Conservation (phyloP, 169 alveolate species). For the Plasmodium adleri region DNA sequence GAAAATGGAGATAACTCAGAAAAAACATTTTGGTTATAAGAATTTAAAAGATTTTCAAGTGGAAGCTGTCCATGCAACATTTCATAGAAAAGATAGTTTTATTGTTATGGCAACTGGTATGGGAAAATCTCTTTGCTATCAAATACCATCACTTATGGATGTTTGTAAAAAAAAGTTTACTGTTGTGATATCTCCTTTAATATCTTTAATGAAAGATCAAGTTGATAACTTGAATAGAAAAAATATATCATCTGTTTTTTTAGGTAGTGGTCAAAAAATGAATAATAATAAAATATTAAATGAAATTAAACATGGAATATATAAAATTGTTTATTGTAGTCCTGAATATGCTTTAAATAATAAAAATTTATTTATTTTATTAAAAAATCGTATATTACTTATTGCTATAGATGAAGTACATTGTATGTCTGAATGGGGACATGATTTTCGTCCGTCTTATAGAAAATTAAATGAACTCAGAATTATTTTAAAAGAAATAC, state of each 20-base stretch:
- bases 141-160: slow-evolving; percentile 92
- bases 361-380: slow-evolving; percentile 14
- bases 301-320: slow-evolving; percentile 41
- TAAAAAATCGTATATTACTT: slow-evolving; percentile 88
- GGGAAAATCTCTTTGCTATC: slow-evolving; percentile 96
- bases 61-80: slow-evolving; percentile 94
- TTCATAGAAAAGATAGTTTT: slow-evolving; percentile 92
- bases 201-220: slow-evolving; percentile 95
- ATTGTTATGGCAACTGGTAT: slow-evolving; percentile 99
- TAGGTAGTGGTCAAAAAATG: slow-evolving; percentile 76
- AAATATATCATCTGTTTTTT: slow-evolving; percentile 80
- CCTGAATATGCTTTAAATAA: slow-evolving; percentile 73
- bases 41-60: slow-evolving; percentile 84
- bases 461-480: slow-evolving; percentile 89
- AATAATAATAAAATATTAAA: slow-evolving; percentile 39
- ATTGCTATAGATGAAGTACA: slow-evolving; percentile 99
- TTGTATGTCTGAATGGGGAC: slow-evolving; percentile 99
- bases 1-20: slow-evolving; percentile 67
- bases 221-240: slow-evolving; percentile 87
- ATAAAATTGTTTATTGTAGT: slow-evolving; percentile 54
- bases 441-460: slow-evolving; percentile 98
- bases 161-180: slow-evolving; percentile 89
- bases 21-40: slow-evolving; percentile 62
- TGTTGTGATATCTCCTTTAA: slow-evolving; percentile 94
- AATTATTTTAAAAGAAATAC: slow-evolving; percentile 93